Percentiles rank a stretch among this genome's conserved stretches.
These are phyloP conservation scores for Mucor racemosus DNA, from an alignment of 371 early-diverging fungal genomes.

Conservation along the genomic window DNA sequence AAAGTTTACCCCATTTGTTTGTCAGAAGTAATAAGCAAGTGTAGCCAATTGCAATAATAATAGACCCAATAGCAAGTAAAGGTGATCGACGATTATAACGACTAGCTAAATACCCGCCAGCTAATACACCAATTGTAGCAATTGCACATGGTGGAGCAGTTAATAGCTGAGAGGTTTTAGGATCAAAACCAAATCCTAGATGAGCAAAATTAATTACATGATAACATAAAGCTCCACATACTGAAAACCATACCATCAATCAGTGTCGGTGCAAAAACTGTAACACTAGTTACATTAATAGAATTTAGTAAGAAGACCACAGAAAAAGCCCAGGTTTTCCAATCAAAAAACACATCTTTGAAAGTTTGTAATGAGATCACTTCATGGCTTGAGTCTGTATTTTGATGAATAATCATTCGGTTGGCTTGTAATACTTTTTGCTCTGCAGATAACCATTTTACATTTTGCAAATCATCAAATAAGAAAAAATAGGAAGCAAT, in stretches of 20 bases:
- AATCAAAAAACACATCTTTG: conserved; percentile 41
- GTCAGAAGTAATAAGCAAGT: conserved; percentile 19
- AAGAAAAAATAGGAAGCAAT: conserved; percentile 28
- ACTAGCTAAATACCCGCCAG: conserved; percentile 34
- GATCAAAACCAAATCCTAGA: conserved; percentile 38
- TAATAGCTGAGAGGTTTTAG: conserved; percentile 28
- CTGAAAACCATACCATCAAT: conserved; percentile 27
- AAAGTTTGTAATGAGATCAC: conserved; percentile 49
- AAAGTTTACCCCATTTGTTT: conserved; percentile 32
- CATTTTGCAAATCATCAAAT: conserved; percentile 33
- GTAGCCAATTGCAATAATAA: conserved; percentile 30
- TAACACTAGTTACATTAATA: conserved; percentile 25
- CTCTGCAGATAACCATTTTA: conserved; percentile 36
- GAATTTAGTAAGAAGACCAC: conserved; percentile 27
- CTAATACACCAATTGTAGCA: conserved; percentile 27
- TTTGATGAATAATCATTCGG: conserved; percentile 22
- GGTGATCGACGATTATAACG: conserved; percentile 29
- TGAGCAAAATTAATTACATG: conserved; percentile 52
- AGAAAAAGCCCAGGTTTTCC: conserved; percentile 40
- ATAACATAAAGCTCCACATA: conserved; percentile 35
- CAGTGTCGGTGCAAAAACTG: conserved; percentile 31
- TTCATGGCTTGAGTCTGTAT: neutral
- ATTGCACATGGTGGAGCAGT: conserved; percentile 38
- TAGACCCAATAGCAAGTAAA: conserved; percentile 28
- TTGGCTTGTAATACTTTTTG: conserved; percentile 33